A percentile compares a stretch with the other conserved stretches of the same genome.
Evolutionary conservation across 371 early-diverging fungal species (phyloP).

Genomic region (Rhizomucor pusillus): DNA sequence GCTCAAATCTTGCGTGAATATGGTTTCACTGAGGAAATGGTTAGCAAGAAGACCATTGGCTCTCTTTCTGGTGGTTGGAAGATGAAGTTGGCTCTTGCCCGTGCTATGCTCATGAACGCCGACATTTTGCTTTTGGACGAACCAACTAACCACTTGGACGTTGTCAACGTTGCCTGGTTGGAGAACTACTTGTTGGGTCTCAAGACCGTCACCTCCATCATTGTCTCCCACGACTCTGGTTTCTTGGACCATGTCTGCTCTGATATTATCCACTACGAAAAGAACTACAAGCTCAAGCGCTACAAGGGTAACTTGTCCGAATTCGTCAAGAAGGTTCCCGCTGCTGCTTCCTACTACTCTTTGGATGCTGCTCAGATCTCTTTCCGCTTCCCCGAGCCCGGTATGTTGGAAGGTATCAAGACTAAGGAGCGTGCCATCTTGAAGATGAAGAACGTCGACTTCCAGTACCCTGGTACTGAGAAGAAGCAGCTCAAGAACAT

Average conservation of each 20-base stretch:
- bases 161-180: constrained; percentile 77
- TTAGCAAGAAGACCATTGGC: constrained; percentile 58
- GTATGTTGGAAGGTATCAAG: constrained; percentile 72
- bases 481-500: constrained; percentile 53
- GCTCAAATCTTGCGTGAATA: constrained; percentile 57
- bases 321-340: constrained; percentile 77
- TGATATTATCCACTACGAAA: constrained; percentile 78
- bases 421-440: constrained; percentile 69
- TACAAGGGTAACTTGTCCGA: constrained; percentile 83
- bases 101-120: constrained; percentile 80
- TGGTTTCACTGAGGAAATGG: constrained; percentile 71
- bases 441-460: constrained; percentile 61
- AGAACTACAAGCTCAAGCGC: constrained; percentile 68
- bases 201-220: constrained; percentile 71
- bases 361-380: constrained; percentile 53
- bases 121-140: constrained; percentile 88
- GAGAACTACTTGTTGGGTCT: constrained; percentile 73
- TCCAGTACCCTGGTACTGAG: constrained; percentile 66
- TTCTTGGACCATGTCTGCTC: constrained; percentile 86
- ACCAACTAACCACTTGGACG: constrained; percentile 92
- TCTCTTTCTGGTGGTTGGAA: constrained; percentile 89
- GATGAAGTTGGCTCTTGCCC: constrained; percentile 84
- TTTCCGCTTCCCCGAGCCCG: constrained; percentile 71
- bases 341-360: constrained; percentile 75
- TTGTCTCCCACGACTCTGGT: constrained; percentile 88